Conservation (phyloP, 148 eudicot genomes). For the Vaccinium corymbosum region DNA sequence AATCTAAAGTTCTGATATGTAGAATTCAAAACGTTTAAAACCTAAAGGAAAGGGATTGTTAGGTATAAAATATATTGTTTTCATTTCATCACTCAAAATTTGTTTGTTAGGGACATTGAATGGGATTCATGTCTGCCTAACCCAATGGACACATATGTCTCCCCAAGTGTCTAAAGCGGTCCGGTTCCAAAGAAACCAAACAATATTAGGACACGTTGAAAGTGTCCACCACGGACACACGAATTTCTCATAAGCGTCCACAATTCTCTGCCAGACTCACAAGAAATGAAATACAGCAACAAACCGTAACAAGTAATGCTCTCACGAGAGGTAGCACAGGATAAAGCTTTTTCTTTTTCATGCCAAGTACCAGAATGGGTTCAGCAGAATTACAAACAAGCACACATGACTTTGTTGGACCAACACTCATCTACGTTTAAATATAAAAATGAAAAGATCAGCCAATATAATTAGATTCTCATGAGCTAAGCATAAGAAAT, state of each 20-base stretch:
- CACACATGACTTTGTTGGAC: neutral
- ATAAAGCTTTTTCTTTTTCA: neutral
- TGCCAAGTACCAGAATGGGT: neutral
- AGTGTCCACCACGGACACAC: neutral
- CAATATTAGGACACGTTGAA: neutral
- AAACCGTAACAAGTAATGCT: neutral
- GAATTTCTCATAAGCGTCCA: neutral
- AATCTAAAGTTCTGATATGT: neutral
- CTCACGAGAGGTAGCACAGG: neutral
- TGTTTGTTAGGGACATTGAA: neutral
- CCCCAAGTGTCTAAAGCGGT: neutral
- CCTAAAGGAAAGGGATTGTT: neutral
- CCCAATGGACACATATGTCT: neutral
- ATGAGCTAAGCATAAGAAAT: neutral
- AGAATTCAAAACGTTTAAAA: neutral
- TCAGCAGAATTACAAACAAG: neutral
- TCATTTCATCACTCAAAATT: neutral
- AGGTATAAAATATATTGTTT: neutral
- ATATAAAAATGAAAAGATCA: neutral
- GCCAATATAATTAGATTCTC: neutral
- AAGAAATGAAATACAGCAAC: neutral
- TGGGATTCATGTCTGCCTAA: neutral
- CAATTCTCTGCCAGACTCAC: neutral
- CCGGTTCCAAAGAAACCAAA: neutral
- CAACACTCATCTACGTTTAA: neutral